A percentile compares a stretch with the other conserved stretches of the same genome.
Evolutionary conservation across 495 filamentous ascomycete genomes (phyloP).

Genomic region (Diplogelasinospora grovesii): DNA sequence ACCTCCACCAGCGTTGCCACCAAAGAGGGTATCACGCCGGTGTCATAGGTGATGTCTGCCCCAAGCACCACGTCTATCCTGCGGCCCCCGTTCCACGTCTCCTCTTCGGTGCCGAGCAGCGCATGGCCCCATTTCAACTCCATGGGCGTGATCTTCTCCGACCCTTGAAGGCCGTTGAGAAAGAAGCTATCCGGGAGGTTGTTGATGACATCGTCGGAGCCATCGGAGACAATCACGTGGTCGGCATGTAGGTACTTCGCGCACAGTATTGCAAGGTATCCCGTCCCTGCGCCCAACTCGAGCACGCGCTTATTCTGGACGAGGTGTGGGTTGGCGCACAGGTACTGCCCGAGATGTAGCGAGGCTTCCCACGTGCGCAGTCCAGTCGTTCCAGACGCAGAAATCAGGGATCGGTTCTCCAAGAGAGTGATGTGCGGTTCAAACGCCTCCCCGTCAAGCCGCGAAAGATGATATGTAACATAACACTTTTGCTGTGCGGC

Average conservation of each 20-base stretch:
- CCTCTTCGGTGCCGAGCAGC: conserved; percentile 38
- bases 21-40: conserved; percentile 35
- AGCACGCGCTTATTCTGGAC: conserved; percentile 58
- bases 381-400: conserved; percentile 72
- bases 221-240: conserved; percentile 70
- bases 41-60: conserved; percentile 48
- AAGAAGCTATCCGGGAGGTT: conserved; percentile 59
- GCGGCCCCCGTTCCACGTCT: conserved; percentile 35
- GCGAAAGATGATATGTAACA: conserved; percentile 61
- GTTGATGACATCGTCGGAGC: conserved; percentile 65
- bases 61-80: conserved; percentile 42
- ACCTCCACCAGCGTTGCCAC: conserved; percentile 41
- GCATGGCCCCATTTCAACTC: conserved; percentile 57
- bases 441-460: conserved; percentile 11
- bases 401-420: conserved; percentile 69
- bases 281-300: conserved; percentile 88
- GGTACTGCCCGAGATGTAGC: conserved; percentile 73
- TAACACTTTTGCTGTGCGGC: conserved; percentile 69
- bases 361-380: conserved; percentile 91
- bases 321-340: conserved; percentile 33
- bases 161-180: conserved; percentile 54
- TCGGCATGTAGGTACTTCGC: conserved; percentile 62
- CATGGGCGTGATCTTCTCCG: conserved; percentile 34
- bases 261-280: conserved; percentile 75
- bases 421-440: conserved; percentile 46